Conservation (phyloP, 2,329 filamentous ascomycete species). For the Colletotrichum sp. region DNA sequence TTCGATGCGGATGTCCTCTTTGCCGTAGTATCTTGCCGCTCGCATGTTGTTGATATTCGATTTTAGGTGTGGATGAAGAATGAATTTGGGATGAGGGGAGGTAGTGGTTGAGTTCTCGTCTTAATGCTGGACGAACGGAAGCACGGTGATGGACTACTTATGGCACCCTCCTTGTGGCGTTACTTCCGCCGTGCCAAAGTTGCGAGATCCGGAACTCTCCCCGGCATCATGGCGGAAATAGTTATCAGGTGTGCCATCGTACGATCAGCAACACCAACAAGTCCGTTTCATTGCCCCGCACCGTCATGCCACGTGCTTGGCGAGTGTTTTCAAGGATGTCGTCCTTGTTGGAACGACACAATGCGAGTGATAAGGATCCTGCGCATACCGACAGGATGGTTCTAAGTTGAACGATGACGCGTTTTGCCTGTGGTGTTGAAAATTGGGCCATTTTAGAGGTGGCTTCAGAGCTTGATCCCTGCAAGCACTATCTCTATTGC, state of each 20-base stretch:
- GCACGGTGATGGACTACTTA: background rate
- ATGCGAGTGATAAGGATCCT: background rate
- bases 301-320: constrained; percentile 6
- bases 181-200: background rate
- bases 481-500: background rate
- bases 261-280: background rate
- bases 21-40: constrained; percentile 60
- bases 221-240: constrained; percentile 1
- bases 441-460: background rate
- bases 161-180: constrained; percentile 1
- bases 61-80: background rate
- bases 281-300: background rate
- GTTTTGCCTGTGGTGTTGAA: background rate
- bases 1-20: constrained; percentile 60
- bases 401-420: background rate
- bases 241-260: constrained; percentile 3
- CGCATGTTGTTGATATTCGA: constrained; percentile 42
- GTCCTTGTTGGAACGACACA: background rate
- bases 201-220: background rate
- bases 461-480: background rate
- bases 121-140: background rate
- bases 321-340: background rate
- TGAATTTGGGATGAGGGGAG: background rate
- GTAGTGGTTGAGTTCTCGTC: background rate
- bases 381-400: background rate